phyloP scores from a whole-genome alignment of 2,329 filamentous ascomycete genomes.

The Trichothecium roseum region DNA sequence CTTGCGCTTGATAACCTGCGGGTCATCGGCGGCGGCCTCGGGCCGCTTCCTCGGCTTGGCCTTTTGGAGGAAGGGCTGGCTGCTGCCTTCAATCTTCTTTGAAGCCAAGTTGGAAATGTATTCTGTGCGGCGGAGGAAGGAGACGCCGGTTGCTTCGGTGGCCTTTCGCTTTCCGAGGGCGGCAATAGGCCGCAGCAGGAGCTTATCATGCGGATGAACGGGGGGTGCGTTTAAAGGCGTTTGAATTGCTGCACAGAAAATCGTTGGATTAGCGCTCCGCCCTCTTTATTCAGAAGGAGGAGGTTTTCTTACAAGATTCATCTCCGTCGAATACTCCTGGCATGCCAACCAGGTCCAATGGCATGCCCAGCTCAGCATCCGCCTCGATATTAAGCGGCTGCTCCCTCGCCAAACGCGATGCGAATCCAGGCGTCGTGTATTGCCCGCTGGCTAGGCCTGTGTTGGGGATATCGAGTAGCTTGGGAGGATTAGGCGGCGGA shows the following conservation, averaged over 20 bases:
- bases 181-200: conserved; percentile 72
- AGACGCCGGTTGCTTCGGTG: conserved; percentile 61
- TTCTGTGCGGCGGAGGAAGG: conserved; percentile 90
- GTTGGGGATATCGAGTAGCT: conserved; percentile 93
- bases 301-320: conserved; percentile 64
- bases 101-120: conserved; percentile 64
- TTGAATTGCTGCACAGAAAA: conserved; percentile 57
- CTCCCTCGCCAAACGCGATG: conserved; percentile 77
- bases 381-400: conserved; percentile 95
- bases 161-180: conserved; percentile 76
- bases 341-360: conserved; percentile 87
- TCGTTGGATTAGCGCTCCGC: conserved; percentile 3
- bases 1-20: conserved; percentile 57
- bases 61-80: conserved; percentile 21
- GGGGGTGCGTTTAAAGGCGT: conserved; percentile 60
- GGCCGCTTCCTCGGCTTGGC: conserved; percentile 31
- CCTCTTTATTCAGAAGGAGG: conserved; percentile 1
- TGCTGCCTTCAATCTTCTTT: conserved; percentile 37
- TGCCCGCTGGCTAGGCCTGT: conserved; percentile 77
- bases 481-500: conserved; percentile 86
- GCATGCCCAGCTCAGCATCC: conserved; percentile 96
- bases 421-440: conserved; percentile 85
- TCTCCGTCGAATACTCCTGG: conserved; percentile 92
- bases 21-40: conserved; percentile 48
- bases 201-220: conserved; percentile 74